Conservation (phyloP, 129 eudicot species). For the Escallonia herrerae region DNA sequence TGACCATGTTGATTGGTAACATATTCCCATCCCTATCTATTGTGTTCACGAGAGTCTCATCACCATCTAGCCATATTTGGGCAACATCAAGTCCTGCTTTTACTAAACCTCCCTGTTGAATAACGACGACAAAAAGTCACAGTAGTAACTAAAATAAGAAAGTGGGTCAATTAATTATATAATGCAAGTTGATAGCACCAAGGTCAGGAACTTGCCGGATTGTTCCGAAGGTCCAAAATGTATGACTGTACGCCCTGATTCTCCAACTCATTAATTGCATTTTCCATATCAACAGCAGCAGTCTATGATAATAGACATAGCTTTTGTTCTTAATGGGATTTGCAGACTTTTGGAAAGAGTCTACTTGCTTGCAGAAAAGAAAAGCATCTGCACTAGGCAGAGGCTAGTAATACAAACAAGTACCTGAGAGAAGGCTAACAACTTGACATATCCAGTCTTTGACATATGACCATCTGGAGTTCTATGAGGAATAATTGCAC, state of each 20-base stretch:
- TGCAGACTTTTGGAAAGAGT: not conserved
- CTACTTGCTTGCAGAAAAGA: not conserved
- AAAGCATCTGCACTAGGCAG: not conserved
- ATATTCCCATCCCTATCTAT: conserved; percentile 80
- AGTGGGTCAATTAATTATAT: not conserved
- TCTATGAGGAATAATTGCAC: conserved; percentile 80
- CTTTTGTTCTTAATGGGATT: not conserved
- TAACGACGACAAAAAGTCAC: not conserved
- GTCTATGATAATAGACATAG: conserved; percentile 36
- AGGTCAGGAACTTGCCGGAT: conserved; percentile 57
- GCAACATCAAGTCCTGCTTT: conserved; percentile 96
- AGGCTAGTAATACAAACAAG: not conserved
- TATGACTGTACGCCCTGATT: conserved; percentile 86
- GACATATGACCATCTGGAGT: conserved; percentile 73
- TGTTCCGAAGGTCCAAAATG: conserved; percentile 86
- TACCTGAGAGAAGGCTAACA: conserved; percentile 92
- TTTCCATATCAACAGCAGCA: conserved; percentile 93
- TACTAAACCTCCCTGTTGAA: conserved; percentile 81
- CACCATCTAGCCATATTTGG: conserved; percentile 95
- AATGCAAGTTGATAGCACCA: not conserved
- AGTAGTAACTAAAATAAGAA: too few relatives aligned
- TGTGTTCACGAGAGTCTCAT: conserved; percentile 90
- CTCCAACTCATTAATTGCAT: conserved; percentile 63
- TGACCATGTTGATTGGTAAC: conserved; percentile 79
- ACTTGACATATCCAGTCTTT: conserved; percentile 85